These are phyloP conservation scores for Botryotinia convoluta DNA, from an alignment of 2,329 filamentous ascomycete species.

Conservation along the genomic window DNA sequence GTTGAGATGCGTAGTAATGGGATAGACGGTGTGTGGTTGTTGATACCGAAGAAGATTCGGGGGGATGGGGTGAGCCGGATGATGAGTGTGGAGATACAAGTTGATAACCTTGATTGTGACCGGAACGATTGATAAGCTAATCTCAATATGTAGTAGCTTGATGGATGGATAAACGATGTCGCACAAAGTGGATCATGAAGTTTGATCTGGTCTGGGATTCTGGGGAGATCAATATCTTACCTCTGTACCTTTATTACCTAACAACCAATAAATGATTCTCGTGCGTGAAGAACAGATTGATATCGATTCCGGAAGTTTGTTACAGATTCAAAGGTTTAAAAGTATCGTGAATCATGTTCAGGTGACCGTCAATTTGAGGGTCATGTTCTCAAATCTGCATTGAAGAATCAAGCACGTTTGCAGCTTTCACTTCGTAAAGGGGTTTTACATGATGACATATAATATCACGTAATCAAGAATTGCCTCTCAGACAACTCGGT, in stretches of 20 bases:
- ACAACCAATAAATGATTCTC: slow-evolving; percentile 2
- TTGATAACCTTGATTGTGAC: slow-evolving; percentile 17
- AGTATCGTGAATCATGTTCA: neutral
- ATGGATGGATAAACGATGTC: neutral
- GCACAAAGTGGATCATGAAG: neutral
- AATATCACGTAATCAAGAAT: slow-evolving; percentile 11
- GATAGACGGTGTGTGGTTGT: neutral
- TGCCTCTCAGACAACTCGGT: neutral
- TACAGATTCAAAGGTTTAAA: neutral
- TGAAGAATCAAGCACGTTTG: slow-evolving; percentile 16
- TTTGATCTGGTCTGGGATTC: neutral
- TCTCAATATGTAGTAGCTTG: neutral
- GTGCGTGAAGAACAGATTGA: neutral
- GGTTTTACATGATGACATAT: neutral
- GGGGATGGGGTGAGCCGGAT: neutral
- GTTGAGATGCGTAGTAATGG: slow-evolving; percentile 17
- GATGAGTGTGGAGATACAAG: slow-evolving; percentile 7
- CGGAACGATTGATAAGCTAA: neutral
- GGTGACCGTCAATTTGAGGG: no score
- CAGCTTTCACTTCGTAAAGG: neutral
- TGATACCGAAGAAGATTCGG: neutral
- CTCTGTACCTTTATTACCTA: neutral
- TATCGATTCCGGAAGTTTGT: neutral
- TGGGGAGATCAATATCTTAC: neutral
- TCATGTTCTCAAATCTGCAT: neutral